These are phyloP conservation scores for Fusarium buharicum DNA, from an alignment of 2,329 filamentous ascomycete genomes.

Conservation along the genomic window DNA sequence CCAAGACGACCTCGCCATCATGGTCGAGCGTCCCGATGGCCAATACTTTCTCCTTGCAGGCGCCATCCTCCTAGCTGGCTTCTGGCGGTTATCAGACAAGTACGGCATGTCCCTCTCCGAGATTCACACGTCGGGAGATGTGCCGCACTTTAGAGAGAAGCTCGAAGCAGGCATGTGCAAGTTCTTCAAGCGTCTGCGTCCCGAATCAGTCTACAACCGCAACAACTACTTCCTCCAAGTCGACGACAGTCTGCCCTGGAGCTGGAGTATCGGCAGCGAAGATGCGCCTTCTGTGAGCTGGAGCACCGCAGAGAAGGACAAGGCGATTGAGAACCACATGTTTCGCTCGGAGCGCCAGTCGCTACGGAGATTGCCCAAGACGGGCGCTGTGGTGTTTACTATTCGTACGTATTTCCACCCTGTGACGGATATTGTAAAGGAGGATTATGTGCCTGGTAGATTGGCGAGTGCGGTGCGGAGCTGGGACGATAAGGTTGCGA, in stretches of 20 bases:
- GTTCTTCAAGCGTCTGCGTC: slow-evolving; percentile 78
- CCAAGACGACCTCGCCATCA: slow-evolving; percentile 85
- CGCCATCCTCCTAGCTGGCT: slow-evolving; percentile 79
- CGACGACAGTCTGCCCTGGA: slow-evolving; percentile 81
- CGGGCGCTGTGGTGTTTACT: slow-evolving; percentile 74
- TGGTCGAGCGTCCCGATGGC: slow-evolving; percentile 80
- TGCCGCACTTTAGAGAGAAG: slow-evolving; percentile 77
- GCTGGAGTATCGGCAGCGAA: slow-evolving; percentile 77
- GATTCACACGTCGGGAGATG: slow-evolving; percentile 81
- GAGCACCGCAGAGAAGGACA: slow-evolving; percentile 80
- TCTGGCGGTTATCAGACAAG: slow-evolving; percentile 86
- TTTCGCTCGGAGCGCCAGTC: slow-evolving; percentile 83
- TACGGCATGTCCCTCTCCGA: slow-evolving; percentile 80
- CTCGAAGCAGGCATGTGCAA: slow-evolving; percentile 82
- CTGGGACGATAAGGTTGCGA: slow-evolving; percentile 80
- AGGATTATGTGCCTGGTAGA: slow-evolving; percentile 81
- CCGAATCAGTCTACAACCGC: slow-evolving; percentile 70
- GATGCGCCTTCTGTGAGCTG: slow-evolving; percentile 73
- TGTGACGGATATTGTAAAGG: slow-evolving; percentile 72
- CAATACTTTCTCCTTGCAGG: slow-evolving; percentile 85
- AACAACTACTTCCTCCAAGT: slow-evolving; percentile 93
- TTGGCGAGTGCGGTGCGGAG: slow-evolving; percentile 82
- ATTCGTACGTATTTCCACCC: slow-evolving; percentile 84
- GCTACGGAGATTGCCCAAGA: slow-evolving; percentile 69
- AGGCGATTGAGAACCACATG: slow-evolving; percentile 76